Conservation (phyloP, 768 basidiomycete genomes). For the Suillus discolor region DNA sequence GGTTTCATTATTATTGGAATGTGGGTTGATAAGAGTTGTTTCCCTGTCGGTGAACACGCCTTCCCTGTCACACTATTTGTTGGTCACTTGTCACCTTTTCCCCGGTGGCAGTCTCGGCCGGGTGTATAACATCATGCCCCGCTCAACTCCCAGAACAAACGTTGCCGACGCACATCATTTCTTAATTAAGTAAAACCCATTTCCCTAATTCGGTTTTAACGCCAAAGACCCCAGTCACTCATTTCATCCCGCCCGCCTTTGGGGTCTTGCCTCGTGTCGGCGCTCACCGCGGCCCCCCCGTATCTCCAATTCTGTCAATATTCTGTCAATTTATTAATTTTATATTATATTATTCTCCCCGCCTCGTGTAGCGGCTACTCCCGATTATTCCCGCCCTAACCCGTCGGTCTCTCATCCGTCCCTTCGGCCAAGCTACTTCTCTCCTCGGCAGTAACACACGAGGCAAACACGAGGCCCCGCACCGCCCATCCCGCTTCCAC, state of each 20-base stretch:
- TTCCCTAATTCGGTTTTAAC: conserved; percentile 19
- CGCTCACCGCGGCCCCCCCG: conserved; percentile 19
- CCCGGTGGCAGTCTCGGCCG: conserved; percentile 10
- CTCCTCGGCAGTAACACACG: conserved; percentile 1
- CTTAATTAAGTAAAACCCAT: conserved; percentile 16
- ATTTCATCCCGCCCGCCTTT: conserved; percentile 6
- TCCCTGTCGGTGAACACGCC: conserved; percentile 8
- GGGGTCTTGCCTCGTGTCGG: conserved; percentile 36
- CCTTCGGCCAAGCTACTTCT: neutral
- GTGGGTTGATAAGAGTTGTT: conserved; percentile 8
- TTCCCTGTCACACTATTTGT: conserved; percentile 6
- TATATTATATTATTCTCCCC: neutral
- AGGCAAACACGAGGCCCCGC: conserved; percentile 4
- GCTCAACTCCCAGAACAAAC: conserved; percentile 20
- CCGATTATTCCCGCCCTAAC: conserved; percentile 7
- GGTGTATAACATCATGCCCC: conserved; percentile 9
- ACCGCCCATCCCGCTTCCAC: conserved; percentile 6
- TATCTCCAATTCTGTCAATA: neutral
- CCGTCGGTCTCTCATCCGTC: conserved; percentile 2
- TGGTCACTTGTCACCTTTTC: conserved; percentile 7
- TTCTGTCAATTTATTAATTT: neutral
- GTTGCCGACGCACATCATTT: conserved; percentile 30
- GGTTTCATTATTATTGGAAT: conserved; percentile 8
- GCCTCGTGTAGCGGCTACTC: conserved; percentile 6
- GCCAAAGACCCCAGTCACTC: conserved; percentile 25